Evolutionary conservation across 2,329 filamentous ascomycete genomes (phyloP).

Genomic region (Sordariomycetes sp.): DNA sequence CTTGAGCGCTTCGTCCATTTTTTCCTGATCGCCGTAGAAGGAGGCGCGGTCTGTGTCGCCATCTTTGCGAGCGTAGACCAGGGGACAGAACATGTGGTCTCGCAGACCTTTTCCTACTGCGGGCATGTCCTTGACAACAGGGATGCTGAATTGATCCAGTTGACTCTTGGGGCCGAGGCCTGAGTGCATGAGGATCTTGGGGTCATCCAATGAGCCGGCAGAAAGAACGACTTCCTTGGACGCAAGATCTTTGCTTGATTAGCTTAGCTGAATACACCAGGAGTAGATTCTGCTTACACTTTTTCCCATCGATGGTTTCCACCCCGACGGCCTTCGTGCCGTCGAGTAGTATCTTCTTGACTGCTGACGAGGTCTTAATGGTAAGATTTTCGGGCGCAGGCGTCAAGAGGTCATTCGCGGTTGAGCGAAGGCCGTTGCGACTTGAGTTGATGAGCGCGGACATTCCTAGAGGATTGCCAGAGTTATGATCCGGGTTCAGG

Average conservation of each 20-base stretch:
- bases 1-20: slow-evolving; percentile 32
- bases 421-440: slow-evolving; percentile 36
- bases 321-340: slow-evolving; percentile 62
- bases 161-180: slow-evolving; percentile 46
- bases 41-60: slow-evolving; percentile 29
- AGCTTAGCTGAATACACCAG: too few relatives aligned
- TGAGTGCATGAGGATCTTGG: slow-evolving; percentile 52
- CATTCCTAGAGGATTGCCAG: slow-evolving; percentile 49
- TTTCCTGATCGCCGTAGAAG: slow-evolving; percentile 33
- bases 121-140: slow-evolving; percentile 44
- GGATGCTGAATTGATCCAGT: slow-evolving; percentile 42
- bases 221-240: slow-evolving; percentile 71
- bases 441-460: slow-evolving; percentile 38
- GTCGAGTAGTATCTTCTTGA: slow-evolving; percentile 69
- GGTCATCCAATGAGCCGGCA: slow-evolving; percentile 75
- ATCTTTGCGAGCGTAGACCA: slow-evolving; percentile 28
- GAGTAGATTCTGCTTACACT: slow-evolving; percentile 31
- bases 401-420: slow-evolving; percentile 38
- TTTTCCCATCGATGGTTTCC: slow-evolving; percentile 51
- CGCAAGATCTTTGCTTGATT: slow-evolving; percentile 44
- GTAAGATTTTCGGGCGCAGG: slow-evolving; percentile 56
- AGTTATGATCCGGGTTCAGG: slow-evolving; percentile 46
- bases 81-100: slow-evolving; percentile 40
- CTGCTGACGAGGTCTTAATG: slow-evolving; percentile 79
- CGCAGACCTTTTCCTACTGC: slow-evolving; percentile 52